A percentile compares a stretch with the other conserved stretches of the same genome.
Evolutionary conservation across 768 basidiomycete genomes (phyloP).

Genomic region (Lentinula lateritia): DNA sequence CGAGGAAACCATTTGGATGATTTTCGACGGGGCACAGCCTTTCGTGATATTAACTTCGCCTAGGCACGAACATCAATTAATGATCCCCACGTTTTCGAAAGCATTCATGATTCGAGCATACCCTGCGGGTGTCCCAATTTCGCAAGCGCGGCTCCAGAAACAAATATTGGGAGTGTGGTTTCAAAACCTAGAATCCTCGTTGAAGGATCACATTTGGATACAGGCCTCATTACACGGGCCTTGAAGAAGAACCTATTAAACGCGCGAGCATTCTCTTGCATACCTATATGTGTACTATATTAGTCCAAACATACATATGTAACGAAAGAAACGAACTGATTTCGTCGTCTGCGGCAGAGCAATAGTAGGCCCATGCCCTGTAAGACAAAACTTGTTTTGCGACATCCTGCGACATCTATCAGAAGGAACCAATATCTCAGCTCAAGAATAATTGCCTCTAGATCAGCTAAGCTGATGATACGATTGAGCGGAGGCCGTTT

Average conservation of each 20-base stretch:
- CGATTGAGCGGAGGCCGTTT: slow-evolving; percentile 60
- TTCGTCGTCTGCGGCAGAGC: slow-evolving; percentile 83
- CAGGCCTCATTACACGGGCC: slow-evolving; percentile 70
- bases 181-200: slow-evolving; percentile 69
- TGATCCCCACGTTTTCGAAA: too few species aligned
- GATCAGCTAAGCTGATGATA: slow-evolving; percentile 73
- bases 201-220: slow-evolving; percentile 61
- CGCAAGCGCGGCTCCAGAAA: slow-evolving; percentile 78
- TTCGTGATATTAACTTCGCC: slow-evolving; percentile 82
- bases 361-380: slow-evolving; percentile 81
- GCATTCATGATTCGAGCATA: not conserved
- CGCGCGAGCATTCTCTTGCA: slow-evolving; percentile 72
- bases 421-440: not conserved
- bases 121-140: slow-evolving; percentile 74
- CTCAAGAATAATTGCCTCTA: slow-evolving; percentile 54
- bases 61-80: slow-evolving; percentile 9
- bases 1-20: slow-evolving; percentile 84
- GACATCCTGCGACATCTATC: slow-evolving; percentile 39
- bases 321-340: slow-evolving; percentile 43
- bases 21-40: slow-evolving; percentile 58
- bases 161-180: slow-evolving; percentile 76
- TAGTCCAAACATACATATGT: slow-evolving; percentile 2
- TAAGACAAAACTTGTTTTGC: slow-evolving; percentile 68
- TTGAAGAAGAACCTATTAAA: slow-evolving; percentile 84
- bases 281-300: slow-evolving; percentile 13